phyloP scores from a whole-genome alignment of 2,329 filamentous ascomycete genomes.

The Monosporascus sp. region DNA sequence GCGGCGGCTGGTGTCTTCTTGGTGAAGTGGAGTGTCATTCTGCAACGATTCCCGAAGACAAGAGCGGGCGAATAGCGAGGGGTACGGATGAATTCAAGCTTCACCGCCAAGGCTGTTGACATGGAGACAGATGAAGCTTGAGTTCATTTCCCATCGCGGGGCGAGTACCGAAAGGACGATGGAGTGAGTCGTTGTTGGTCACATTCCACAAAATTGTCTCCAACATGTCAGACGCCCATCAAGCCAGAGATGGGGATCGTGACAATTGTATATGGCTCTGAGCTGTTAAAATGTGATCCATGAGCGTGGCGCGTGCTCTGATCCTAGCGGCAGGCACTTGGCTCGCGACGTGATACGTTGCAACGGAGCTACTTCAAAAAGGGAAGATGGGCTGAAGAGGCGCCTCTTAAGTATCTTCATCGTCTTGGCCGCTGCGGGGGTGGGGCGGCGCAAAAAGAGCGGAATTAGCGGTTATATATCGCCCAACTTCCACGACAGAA shows the following conservation, averaged over 20 bases:
- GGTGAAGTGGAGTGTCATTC: neutral
- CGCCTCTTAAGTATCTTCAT: neutral
- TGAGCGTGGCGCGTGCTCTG: neutral
- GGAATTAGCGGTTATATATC: neutral
- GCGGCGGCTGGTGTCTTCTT: neutral
- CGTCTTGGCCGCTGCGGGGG: neutral
- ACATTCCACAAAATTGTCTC: neutral
- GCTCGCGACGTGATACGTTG: neutral
- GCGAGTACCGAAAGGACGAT: constrained; percentile 2
- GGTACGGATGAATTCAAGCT: constrained; percentile 17
- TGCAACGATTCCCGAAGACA: constrained; percentile 3
- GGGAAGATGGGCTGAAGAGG: neutral
- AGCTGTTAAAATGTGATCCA: neutral
- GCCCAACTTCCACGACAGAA: too few species aligned
- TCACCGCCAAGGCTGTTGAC: constrained; percentile 17
- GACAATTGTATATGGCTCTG: too few species aligned
- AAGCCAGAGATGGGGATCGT: too few species aligned
- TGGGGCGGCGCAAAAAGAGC: neutral
- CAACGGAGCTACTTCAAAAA: neutral
- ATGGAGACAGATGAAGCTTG: constrained; percentile 13
- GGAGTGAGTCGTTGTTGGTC: constrained; percentile 4
- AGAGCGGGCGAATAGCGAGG: constrained; percentile 10
- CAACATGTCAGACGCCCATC: too few species aligned
- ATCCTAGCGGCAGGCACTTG: neutral
- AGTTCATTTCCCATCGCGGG: constrained; percentile 5